A percentile compares a stretch with the other conserved stretches of the same genome.
Evolutionary conservation across 495 filamentous ascomycete genomes (phyloP).

Genomic region (Xeromyces bisporus): DNA sequence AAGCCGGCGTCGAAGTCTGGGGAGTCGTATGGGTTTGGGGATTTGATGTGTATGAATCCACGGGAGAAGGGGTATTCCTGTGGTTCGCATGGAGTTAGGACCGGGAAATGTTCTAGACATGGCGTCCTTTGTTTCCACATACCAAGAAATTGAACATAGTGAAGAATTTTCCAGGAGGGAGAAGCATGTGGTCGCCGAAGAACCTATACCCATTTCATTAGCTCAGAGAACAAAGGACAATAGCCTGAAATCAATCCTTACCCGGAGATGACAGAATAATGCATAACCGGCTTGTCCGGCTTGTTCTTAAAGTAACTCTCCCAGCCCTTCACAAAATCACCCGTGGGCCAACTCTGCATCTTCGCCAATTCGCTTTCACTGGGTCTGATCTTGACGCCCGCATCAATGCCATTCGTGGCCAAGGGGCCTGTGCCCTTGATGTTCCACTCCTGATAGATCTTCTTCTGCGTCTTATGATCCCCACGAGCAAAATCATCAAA

Average conservation of each 20-base stretch:
- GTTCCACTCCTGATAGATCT: conserved; percentile 60
- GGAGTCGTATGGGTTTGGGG: conserved; percentile 50
- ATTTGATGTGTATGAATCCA: conserved; percentile 54
- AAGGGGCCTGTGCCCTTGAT: conserved; percentile 62
- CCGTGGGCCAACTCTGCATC: conserved; percentile 48
- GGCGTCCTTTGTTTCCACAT: too few species aligned
- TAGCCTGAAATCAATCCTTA: conserved; percentile 4
- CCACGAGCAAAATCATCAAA: conserved; percentile 73
- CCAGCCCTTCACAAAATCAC: conserved; percentile 52
- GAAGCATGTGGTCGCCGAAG: conserved; percentile 50
- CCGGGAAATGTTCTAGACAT: too few species aligned
- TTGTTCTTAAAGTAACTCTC: conserved; percentile 73
- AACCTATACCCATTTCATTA: conserved; percentile 7
- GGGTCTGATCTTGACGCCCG: conserved; percentile 64
- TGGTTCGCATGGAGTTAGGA: not conserved
- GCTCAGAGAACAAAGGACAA: not conserved
- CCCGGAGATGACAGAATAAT: conserved; percentile 54
- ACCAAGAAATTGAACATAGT: conserved; percentile 75
- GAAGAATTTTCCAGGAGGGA: conserved; percentile 69
- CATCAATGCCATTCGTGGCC: conserved; percentile 74
- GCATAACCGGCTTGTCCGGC: conserved; percentile 78
- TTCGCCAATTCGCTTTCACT: conserved; percentile 50
- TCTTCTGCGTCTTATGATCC: conserved; percentile 51
- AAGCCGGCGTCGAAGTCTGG: conserved; percentile 75
- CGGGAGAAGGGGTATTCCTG: conserved; percentile 63